Evolutionary conservation across 164 flowering plant species (phyloP), one percentile per base, ranked within the genome.

Genomic region (Stephania yunnanensis): DNA sequence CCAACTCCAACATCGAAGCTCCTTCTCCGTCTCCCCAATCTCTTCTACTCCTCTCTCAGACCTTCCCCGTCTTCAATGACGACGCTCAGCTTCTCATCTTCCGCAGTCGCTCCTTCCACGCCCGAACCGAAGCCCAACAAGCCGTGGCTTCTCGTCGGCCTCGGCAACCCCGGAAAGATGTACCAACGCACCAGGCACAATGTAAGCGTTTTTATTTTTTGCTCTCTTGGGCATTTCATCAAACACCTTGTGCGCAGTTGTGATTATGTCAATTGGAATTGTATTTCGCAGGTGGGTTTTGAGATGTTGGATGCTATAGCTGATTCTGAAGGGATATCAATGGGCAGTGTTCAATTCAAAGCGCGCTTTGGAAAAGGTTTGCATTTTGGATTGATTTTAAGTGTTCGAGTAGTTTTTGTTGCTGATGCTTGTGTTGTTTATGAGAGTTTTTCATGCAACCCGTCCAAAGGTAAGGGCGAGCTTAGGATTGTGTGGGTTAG

Each of bases 161-260:
- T 92, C 19, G 98, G 98, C 1, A 94, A 94, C 72, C 98, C 98
- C 46, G 98, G 98, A 42, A 92, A 91, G 84, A 85, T 72, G 78
- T 94, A 80, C 82, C 53, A 77, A 9, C 86, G 85, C 71, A 94
- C 98, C 4, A 87, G 98, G 50, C 98, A 94, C 83, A 92, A 92
- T 71, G 98, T 93, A 73, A 48, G 85, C 44, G 2, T 1, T 63
- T n/a, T 78, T 0, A 12, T 25, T 48, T 63, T 68, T 69, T 48
- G 55, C 42, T 65, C 74, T 52, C 11, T 77, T 10, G 29, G 66
- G 52, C 19, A 20, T 45, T 73, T 61, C 11, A 2, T 17, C 68
- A 73, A 61, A 36, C 74, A 72, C 42, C 9, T 25, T 42, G 36
- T 69, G 19, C 4, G 4, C 9, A 55, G n/a, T 8, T 30, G 36